These are phyloP conservation scores for Mortierella polycephala DNA, from an alignment of 371 early-diverging fungal species.

Conservation along the genomic window DNA sequence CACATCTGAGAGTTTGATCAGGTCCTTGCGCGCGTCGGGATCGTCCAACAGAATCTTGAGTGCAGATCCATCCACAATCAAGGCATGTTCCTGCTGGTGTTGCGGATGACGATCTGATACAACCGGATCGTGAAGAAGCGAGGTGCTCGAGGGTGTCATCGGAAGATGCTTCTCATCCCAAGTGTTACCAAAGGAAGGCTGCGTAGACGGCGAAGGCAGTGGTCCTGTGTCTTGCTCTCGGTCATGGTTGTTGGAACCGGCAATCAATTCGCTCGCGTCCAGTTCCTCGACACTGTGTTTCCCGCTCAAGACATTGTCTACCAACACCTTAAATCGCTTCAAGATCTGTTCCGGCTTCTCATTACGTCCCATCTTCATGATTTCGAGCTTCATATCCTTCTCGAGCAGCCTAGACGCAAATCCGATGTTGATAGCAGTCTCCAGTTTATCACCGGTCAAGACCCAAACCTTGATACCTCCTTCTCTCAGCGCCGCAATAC, in stretches of 20 bases:
- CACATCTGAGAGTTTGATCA: constrained; percentile 81
- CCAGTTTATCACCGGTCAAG: constrained; percentile 99
- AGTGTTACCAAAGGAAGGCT: constrained; percentile 9
- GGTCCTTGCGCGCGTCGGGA: constrained; percentile 62
- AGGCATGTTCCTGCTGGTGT: constrained; percentile 61
- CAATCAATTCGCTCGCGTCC: neutral
- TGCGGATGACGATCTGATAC: constrained; percentile 2
- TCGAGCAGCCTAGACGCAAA: constrained; percentile 88
- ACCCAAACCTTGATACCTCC: constrained; percentile 99
- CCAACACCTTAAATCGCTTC: constrained; percentile 60
- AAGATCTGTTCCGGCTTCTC: constrained; percentile 54
- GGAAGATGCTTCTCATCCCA: constrained; percentile 47
- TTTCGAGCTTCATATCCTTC: constrained; percentile 78
- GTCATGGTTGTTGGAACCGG: neutral
- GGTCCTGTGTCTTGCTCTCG: neutral
- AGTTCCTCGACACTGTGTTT: constrained; percentile 18
- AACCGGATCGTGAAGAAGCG: constrained; percentile 5
- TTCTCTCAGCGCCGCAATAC: constrained; percentile 83
- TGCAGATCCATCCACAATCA: constrained; percentile 93
- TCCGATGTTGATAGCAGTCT: constrained; percentile 99
- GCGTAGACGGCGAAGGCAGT: neutral
- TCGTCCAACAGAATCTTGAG: constrained; percentile 82
- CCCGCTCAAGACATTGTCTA: constrained; percentile 48
- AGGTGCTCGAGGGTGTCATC: constrained; percentile 21
- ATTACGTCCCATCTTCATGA: constrained; percentile 65